Evolutionary conservation across 73 alveolate genomes (phyloP).

Genomic region (Stentor coeruleus): DNA sequence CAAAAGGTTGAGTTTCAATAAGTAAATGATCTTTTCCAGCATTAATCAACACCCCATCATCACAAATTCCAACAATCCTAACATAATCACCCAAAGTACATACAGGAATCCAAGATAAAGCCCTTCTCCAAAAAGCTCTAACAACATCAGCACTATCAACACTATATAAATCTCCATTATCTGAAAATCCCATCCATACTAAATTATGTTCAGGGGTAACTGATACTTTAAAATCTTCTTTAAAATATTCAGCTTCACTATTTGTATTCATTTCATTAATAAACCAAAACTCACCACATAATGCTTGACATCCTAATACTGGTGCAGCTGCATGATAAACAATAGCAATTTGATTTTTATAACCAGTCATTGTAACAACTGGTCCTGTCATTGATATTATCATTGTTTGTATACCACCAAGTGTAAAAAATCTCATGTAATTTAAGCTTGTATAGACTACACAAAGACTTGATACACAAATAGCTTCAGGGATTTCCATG

Average conservation of each 20-base stretch:
- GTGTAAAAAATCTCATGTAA: conserved; percentile 41
- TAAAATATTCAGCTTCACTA: conserved; percentile 8
- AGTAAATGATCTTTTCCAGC: background rate
- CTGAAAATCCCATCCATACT: conserved; percentile 51
- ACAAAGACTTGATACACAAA: conserved; percentile 40
- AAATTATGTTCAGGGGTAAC: conserved; percentile 32
- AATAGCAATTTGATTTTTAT: conserved; percentile 42
- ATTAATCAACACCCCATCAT: background rate
- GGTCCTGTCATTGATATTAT: conserved; percentile 37
- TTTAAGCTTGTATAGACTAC: conserved; percentile 45
- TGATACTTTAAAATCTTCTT: conserved; percentile 42
- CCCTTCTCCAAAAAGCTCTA: conserved; percentile 28
- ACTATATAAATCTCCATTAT: conserved; percentile 45
- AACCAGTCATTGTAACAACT: conserved; percentile 41
- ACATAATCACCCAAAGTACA: conserved; percentile 32
- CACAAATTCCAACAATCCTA: conserved; percentile 30
- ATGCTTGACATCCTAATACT: conserved; percentile 42
- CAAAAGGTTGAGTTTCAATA: conserved; percentile 30
- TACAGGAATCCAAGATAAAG: conserved; percentile 51
- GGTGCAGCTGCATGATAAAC: conserved; percentile 56
- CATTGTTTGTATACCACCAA: conserved; percentile 45
- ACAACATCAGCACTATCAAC: conserved; percentile 43
- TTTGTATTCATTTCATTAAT: background rate
- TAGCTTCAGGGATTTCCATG: conserved; percentile 44
- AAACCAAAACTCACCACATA: conserved; percentile 35